Base-by-base conservation (phyloP, 495 filamentous ascomycete species). In the Penicillium longicatenatum region DNA sequence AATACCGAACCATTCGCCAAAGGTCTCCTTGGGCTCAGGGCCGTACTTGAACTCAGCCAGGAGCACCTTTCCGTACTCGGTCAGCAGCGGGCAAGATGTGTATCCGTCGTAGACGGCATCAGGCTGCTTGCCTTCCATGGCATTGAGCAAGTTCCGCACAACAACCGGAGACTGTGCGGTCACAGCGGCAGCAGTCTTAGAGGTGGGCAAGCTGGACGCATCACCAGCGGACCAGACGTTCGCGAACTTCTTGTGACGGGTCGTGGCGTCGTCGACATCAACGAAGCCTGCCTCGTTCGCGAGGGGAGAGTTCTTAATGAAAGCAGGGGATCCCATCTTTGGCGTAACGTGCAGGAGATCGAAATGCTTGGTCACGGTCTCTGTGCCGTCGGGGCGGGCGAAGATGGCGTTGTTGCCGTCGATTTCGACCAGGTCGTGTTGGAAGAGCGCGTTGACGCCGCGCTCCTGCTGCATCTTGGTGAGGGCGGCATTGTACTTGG, bases 1-100 rank as follows among this genome's bases (percentile, higher is more conserved):
- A 43, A 82, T 75, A 7, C 84, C 85, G 19, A 88, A 70, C 68
- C 70, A 76, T 16, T 70, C 60, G 19, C 66, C 75, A 60, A 89
- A 89, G 0, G 86, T 88, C 79, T 89, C 86, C 75, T 88, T 86
- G 5, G 86, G 86, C 59, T 76, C 79, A 11, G 84, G 85, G n/a
- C 81, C 86, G 55, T 89, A 89, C 79, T 86, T 88, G 75, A 89
- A 89, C 73, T 89, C 86, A 16, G 84, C 84, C 41, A 89, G 78
- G 46, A 89, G 75, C 14, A 89, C 84, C 72, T 89, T 86, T 52
- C 80, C 80, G 59, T 88, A 85, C 59, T 85, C 80, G 0, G 84
- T 86, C 61, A 83, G 48, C n/a, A 89, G 76, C 22, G 86, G 86
- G 70, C 86, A 89, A 1, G 84, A 87, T 0, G 86, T 85, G 67